Evolutionary conservation across 345 rosid genomes (phyloP).

Genomic region (Brassica cretica): DNA sequence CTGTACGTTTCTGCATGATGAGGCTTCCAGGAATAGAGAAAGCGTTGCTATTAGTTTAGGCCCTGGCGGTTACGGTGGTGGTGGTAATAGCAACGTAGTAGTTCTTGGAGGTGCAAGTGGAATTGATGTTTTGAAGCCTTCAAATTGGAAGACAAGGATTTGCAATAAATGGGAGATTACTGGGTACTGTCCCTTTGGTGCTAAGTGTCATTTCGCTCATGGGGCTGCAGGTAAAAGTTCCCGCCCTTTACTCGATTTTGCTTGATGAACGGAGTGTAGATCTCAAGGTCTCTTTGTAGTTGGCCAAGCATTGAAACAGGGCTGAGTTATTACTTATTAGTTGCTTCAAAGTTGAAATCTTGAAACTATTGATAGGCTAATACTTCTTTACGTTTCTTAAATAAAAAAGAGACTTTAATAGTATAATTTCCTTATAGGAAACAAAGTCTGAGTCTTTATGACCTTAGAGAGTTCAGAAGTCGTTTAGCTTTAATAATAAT

Average conservation of each 20-base stretch:
- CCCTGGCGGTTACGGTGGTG: conserved; percentile 76
- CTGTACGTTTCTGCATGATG: conserved; percentile 90
- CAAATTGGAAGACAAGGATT: conserved; percentile 97
- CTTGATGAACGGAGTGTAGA: not conserved
- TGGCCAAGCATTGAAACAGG: not conserved
- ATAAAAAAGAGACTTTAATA: not conserved
- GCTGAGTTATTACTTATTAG: not conserved
- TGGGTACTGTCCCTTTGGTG: conserved; percentile 94
- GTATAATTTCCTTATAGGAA: not conserved
- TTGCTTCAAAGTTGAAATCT: conserved; percentile 15
- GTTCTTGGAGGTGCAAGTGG: conserved; percentile 44
- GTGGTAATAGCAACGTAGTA: conserved; percentile 32
- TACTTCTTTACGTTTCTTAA: not conserved
- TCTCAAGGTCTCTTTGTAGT: no score
- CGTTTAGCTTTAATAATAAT: not conserved
- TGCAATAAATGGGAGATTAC: conserved; percentile 98
- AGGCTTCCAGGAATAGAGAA: conserved; percentile 90
- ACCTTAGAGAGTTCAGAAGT: not conserved
- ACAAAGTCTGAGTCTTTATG: not conserved
- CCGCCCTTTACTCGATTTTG: not conserved
- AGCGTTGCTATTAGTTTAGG: conserved; percentile 95
- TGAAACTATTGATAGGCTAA: not conserved
- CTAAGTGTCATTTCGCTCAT: conserved; percentile 95
- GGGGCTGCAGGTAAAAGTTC: conserved; percentile 68
- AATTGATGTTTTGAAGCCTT: conserved; percentile 61